These are phyloP conservation scores for Fraxinus floribunda DNA, from an alignment of 305 asterid species.

Conservation along the genomic window DNA sequence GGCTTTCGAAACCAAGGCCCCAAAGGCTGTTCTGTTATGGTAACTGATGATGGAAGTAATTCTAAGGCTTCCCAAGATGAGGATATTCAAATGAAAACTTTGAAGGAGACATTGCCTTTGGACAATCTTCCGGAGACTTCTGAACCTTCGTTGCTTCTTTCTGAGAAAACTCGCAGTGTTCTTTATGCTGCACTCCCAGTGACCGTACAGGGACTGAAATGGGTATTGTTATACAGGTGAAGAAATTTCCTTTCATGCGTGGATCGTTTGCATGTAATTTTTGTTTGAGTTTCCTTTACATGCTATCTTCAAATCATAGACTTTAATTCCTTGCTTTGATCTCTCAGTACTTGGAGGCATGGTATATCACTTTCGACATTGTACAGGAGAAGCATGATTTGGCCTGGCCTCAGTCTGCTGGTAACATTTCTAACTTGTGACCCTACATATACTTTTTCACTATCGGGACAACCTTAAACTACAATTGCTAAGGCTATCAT, in stretches of 20 bases:
- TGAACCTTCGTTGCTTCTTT: conserved; percentile 81
- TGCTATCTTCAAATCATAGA: conserved; percentile 6
- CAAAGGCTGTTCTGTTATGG: conserved; percentile 49
- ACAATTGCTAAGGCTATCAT: background rate
- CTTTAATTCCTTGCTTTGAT: conserved; percentile 21
- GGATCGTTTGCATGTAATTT: conserved; percentile 4
- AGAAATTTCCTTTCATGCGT: background rate
- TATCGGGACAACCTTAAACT: background rate
- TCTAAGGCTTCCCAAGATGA: conserved; percentile 37
- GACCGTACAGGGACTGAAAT: conserved; percentile 75
- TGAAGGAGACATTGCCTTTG: conserved; percentile 33
- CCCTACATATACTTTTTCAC: background rate
- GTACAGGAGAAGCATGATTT: conserved; percentile 86
- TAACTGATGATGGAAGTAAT: conserved; percentile 37
- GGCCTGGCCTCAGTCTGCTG: conserved; percentile 91
- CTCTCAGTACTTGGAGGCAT: conserved; percentile 87
- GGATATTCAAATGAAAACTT: conserved; percentile 47
- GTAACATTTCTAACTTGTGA: conserved; percentile 37
- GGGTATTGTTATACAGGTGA: conserved; percentile 86
- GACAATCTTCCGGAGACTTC: conserved; percentile 68
- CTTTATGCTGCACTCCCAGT: conserved; percentile 72
- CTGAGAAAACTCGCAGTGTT: conserved; percentile 60
- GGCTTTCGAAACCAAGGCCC: conserved; percentile 59
- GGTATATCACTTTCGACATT: conserved; percentile 90
- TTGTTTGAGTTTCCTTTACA: conserved; percentile 11